Conservation (phyloP, 441 rosid genomes). For the Populus tomentosa region DNA sequence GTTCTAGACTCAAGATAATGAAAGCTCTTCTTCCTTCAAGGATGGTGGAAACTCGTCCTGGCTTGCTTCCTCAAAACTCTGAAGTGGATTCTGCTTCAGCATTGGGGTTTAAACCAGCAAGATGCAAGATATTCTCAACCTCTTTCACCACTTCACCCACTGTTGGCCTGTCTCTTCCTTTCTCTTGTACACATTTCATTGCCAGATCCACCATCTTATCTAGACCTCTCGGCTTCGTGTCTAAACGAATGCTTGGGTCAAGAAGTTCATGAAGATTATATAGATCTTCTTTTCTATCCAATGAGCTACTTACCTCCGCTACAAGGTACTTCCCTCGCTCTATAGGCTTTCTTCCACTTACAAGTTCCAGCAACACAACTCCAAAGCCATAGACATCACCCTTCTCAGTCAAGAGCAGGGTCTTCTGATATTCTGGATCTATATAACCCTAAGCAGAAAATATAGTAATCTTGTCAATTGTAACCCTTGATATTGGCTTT, state of each 20-base stretch:
- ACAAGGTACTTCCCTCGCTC: slow-evolving; percentile 69
- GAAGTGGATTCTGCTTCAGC: slow-evolving; percentile 55
- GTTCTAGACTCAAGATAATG: no score
- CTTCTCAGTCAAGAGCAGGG: slow-evolving; percentile 80
- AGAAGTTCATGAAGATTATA: slow-evolving; percentile 54
- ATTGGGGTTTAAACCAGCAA: slow-evolving; percentile 60
- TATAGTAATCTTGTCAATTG: no score
- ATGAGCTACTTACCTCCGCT: slow-evolving; percentile 45
- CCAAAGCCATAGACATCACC: slow-evolving; percentile 89
- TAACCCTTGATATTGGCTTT: no score
- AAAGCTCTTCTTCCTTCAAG: no score
- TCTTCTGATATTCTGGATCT: slow-evolving; percentile 90
- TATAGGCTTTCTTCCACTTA: slow-evolving; percentile 58
- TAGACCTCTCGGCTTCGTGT: slow-evolving; percentile 43
- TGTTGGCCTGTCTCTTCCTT: slow-evolving; percentile 55
- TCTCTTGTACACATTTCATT: slow-evolving; percentile 57
- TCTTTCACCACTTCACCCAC: slow-evolving; percentile 79
- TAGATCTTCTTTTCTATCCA: slow-evolving; percentile 53
- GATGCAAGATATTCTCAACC: slow-evolving; percentile 61
- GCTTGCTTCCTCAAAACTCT: slow-evolving; percentile 31
- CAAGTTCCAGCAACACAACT: slow-evolving; percentile 65
- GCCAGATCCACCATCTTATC: slow-evolving; percentile 63
- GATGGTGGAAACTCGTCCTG: slow-evolving; percentile 6
- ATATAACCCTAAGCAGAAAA: slow-evolving; percentile 44
- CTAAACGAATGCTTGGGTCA: slow-evolving; percentile 43